Percentiles rank a stretch among this genome's conserved stretches.
These are phyloP conservation scores for Starmerella roubikii DNA, from an alignment of 805 yeast genomes.

Conservation along the genomic window DNA sequence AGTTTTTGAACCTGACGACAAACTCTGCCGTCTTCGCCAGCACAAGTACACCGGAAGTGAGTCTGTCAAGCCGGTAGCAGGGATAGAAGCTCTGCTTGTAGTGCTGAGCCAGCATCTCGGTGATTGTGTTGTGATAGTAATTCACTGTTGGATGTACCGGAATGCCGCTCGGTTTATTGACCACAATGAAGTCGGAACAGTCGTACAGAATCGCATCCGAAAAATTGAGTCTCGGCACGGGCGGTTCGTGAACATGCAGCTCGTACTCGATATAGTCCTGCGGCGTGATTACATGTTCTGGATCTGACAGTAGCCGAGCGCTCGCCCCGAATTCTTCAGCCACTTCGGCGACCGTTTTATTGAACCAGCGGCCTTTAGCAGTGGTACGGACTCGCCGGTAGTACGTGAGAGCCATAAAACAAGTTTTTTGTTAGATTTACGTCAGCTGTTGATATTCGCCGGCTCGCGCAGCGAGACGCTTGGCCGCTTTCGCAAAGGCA, in stretches of 20 bases:
- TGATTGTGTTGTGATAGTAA: constrained; percentile 46
- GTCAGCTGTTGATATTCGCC: no score
- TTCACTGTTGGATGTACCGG: constrained; percentile 92
- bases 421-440: no score
- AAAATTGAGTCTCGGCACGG: constrained; percentile 43
- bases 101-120: constrained; percentile 15
- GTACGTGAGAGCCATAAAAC: constrained; percentile 13
- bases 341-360: constrained; percentile 10
- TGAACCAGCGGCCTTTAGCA: constrained; percentile 23
- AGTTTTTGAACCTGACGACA: constrained; percentile 6
- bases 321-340: constrained; percentile 16
- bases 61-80: constrained; percentile 21
- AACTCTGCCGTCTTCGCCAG: constrained; percentile 14
- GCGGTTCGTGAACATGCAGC: constrained; percentile 82
- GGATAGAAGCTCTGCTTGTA: constrained; percentile 16
- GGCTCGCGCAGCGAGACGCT: no score
- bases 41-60: constrained; percentile 22
- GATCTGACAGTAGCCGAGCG: constrained; percentile 11
- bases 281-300: constrained; percentile 38
- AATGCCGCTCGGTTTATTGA: constrained; percentile 85
- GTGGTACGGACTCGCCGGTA: constrained; percentile 13
- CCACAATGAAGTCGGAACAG: constrained; percentile 56
- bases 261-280: constrained; percentile 74
- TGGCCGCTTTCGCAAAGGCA: no score
- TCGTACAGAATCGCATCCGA: constrained; percentile 40